Evolutionary conservation across 2,329 filamentous ascomycete species (phyloP).

Genomic region (Calonectria hongkongensis): DNA sequence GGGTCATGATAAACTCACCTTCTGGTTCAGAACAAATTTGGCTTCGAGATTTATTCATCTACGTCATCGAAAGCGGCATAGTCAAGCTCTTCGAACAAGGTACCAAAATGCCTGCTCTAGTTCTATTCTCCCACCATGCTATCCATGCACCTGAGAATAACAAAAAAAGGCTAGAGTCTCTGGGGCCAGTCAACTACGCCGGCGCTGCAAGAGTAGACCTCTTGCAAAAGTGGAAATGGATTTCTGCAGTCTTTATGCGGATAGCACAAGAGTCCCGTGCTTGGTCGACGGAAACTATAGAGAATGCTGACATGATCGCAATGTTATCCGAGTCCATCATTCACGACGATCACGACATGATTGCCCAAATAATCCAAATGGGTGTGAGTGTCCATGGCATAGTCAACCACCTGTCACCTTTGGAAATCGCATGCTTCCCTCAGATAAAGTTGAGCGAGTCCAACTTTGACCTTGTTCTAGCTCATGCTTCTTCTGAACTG

Average conservation of each 20-base stretch:
- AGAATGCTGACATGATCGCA: not conserved
- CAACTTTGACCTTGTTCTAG: not conserved
- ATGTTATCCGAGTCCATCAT: constrained; percentile 1
- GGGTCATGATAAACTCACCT: not conserved
- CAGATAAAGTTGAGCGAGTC: not conserved
- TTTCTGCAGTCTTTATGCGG: not conserved
- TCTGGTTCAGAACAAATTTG: not conserved
- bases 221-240: not conserved
- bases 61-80: not conserved
- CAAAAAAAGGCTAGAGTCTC: not conserved
- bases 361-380: not conserved
- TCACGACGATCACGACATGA: constrained; percentile 6
- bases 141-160: not conserved
- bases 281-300: not conserved
- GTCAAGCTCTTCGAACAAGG: not conserved
- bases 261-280: not conserved
- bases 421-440: constrained; percentile 3
- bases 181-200: not conserved
- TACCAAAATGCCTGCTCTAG: not conserved
- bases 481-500: not conserved
- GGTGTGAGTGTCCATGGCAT: not conserved
- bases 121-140: not conserved
- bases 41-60: constrained; percentile 14
- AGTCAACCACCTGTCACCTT: not conserved
- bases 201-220: not conserved